A percentile compares a stretch with the other conserved stretches of the same genome.
Conservation (phyloP, 1,139 yeast genomes). For the Pichia sp. region DNA sequence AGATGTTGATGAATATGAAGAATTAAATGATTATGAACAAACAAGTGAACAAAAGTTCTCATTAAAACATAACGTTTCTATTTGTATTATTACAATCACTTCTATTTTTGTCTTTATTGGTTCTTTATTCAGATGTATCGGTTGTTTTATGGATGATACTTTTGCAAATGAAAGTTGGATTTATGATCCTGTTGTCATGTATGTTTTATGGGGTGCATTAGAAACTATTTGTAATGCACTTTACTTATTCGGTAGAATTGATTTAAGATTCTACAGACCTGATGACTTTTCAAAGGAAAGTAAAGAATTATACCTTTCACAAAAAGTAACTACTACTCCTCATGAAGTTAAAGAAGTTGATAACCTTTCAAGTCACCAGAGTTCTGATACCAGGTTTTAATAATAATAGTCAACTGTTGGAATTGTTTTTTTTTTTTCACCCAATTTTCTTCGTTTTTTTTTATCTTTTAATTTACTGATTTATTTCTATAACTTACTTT, state of each 20-base stretch:
- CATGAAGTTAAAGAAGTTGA: not conserved
- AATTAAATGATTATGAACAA: slow-evolving; percentile 20
- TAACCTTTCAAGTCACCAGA: slow-evolving; percentile 12
- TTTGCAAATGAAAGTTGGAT: slow-evolving; percentile 36
- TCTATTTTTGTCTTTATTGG: slow-evolving; percentile 52
- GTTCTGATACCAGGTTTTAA: slow-evolving; percentile 14
- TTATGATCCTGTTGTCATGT: slow-evolving; percentile 54
- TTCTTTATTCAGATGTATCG: slow-evolving; percentile 53
- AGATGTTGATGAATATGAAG: slow-evolving; percentile 28
- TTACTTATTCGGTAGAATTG: slow-evolving; percentile 59
- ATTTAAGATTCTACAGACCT: slow-evolving; percentile 74
- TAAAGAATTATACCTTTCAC: not conserved
- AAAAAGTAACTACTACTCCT: not conserved
- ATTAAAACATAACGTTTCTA: slow-evolving; percentile 33
- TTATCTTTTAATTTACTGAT: too few relatives aligned
- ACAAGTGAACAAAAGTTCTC: slow-evolving; percentile 23
- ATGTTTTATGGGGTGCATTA: slow-evolving; percentile 59
- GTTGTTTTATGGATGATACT: slow-evolving; percentile 39
- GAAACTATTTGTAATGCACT: slow-evolving; percentile 53
- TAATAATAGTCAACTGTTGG: too few relatives aligned
- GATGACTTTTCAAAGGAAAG: slow-evolving; percentile 32
- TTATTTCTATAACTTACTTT: too few relatives aligned
- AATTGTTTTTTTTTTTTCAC: too few relatives aligned
- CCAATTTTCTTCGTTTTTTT: too few relatives aligned
- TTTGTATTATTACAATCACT: slow-evolving; percentile 43